These are phyloP conservation scores for Aspergillus cejpii DNA, from an alignment of 2,329 filamentous ascomycete species.

Conservation along the genomic window DNA sequence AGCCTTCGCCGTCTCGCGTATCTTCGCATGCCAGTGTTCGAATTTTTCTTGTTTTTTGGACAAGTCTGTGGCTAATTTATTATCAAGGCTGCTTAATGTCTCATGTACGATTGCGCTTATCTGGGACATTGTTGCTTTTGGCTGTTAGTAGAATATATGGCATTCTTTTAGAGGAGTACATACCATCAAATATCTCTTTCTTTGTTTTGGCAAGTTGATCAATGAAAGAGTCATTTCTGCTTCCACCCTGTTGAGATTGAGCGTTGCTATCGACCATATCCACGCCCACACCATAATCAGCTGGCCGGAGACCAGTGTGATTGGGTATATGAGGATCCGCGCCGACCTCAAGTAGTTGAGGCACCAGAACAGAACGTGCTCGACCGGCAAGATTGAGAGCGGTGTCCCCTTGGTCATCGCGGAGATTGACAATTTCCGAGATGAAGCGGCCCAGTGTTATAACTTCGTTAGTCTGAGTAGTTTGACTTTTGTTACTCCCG, in stretches of 20 bases:
- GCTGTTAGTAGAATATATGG: slow-evolving; percentile 30
- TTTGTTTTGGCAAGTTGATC: slow-evolving; percentile 42
- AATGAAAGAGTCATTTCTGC: slow-evolving; percentile 37
- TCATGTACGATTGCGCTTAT: slow-evolving; percentile 64
- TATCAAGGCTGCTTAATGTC: slow-evolving; percentile 69
- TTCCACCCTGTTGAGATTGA: slow-evolving; percentile 44
- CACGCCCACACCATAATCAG: slow-evolving; percentile 89
- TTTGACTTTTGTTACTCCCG: slow-evolving; percentile 19
- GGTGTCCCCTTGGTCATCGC: slow-evolving; percentile 90
- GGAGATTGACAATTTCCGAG: slow-evolving; percentile 92
- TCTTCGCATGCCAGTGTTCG: slow-evolving; percentile 70
- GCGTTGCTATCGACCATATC: slow-evolving; percentile 50
- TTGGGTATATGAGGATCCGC: slow-evolving; percentile 91
- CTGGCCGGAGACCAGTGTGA: slow-evolving; percentile 74
- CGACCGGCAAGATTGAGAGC: slow-evolving; percentile 88
- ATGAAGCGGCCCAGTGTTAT: slow-evolving; percentile 92
- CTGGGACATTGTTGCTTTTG: slow-evolving; percentile 34
- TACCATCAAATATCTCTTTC: slow-evolving; percentile 43
- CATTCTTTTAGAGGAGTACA: slow-evolving; percentile 7
- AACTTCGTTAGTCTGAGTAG: slow-evolving; percentile 46
- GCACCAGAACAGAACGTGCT: slow-evolving; percentile 93
- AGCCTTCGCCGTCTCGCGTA: slow-evolving; percentile 72
- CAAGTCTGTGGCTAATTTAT: slow-evolving; percentile 72
- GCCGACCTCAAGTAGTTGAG: slow-evolving; percentile 90
- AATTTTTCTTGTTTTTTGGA: slow-evolving; percentile 76